Percentiles rank a stretch among this genome's conserved stretches.
phyloP scores from a whole-genome alignment of 192 early-diverging fungal species.

The Gigaspora rosea region DNA sequence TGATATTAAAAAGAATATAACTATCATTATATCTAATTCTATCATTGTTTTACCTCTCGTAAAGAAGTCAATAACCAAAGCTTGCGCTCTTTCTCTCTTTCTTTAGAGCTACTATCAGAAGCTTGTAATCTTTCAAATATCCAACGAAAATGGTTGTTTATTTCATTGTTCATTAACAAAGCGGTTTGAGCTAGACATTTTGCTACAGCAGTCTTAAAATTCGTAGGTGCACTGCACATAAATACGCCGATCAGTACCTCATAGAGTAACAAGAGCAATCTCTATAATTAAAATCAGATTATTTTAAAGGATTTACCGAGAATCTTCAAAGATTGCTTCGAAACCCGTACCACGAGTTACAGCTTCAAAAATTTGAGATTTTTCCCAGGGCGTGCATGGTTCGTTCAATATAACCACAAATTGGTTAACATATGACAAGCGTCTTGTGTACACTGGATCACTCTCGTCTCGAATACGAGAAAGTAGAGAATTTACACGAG shows the following conservation, averaged over 20 bases:
- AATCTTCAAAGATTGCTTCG: conserved; percentile 29
- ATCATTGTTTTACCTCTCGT: conserved; percentile 12
- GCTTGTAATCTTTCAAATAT: conserved; percentile 26
- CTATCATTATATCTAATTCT: not conserved
- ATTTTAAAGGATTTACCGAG: not conserved
- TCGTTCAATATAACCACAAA: not conserved
- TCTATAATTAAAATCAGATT: not conserved
- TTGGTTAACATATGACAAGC: not conserved
- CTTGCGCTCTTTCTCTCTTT: conserved; percentile 30
- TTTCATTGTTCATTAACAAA: conserved; percentile 6
- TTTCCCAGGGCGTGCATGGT: conserved; percentile 12
- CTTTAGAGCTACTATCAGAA: not conserved
- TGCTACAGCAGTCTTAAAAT: not conserved
- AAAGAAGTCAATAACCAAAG: conserved; percentile 26
- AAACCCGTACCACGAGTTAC: conserved; percentile 11
- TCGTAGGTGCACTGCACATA: not conserved
- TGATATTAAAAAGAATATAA: not conserved
- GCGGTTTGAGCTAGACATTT: conserved; percentile 19
- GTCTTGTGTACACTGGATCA: conserved; percentile 12
- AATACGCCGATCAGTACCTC: not conserved
- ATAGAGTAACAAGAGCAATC: not conserved
- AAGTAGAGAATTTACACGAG: conserved; percentile 12
- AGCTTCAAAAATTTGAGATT: conserved; percentile 19
- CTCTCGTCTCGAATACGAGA: conserved; percentile 27
- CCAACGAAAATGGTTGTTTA: conserved; percentile 22